Base-by-base conservation (phyloP, 2,329 filamentous ascomycete species). In the Cordyceps farinosa region DNA sequence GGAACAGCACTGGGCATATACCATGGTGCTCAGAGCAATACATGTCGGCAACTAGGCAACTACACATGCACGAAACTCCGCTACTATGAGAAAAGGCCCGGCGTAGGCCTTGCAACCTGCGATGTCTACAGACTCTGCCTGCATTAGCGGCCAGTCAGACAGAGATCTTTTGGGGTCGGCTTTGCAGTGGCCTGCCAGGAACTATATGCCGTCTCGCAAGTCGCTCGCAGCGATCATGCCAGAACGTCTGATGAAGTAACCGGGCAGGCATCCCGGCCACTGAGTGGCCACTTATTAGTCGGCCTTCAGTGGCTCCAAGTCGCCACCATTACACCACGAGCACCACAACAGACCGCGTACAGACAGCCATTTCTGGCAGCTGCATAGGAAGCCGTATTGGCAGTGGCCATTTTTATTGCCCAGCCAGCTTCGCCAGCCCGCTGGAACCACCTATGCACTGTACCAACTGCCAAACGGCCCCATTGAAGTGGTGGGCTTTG, bases 401-500 rank as follows among this genome's bases (percentile, higher is more conserved):
- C 47, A 57, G 50, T 54, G 48, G 58, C 48, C 48, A 52, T 34
- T 51, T 59, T 59, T 48, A 36, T 58, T 58, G 30, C 44, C 30
- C 32, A 48, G 44, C 34, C 13, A 32, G 38, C 29, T 50, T 47
- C 34, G 50, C 58, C 50, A 60, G 48, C 45, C 56, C 32, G 45
- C 57, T 29, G 58, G 58, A 45, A 61, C 58, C 58, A 61, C 36
- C 29, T 34, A 40, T 22, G 17, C 40, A 53, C 30, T 40, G 50
- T 47, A 61, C 47, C 48, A 61, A 54, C 50, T 50, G 45, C 57
- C 58, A 47, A 53, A 38, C 40, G 30, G 48, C 30, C 38, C 58
- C 58, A 61, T 61, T 58, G 47, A 54, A 53, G 59, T 66, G 63
- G 67, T 65, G 64, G 63, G 61, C 62, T 48, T 62, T 34, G 22